Base-by-base conservation (phyloP, 2,329 filamentous ascomycete genomes). In the Pseudopithomyces chartarum region DNA sequence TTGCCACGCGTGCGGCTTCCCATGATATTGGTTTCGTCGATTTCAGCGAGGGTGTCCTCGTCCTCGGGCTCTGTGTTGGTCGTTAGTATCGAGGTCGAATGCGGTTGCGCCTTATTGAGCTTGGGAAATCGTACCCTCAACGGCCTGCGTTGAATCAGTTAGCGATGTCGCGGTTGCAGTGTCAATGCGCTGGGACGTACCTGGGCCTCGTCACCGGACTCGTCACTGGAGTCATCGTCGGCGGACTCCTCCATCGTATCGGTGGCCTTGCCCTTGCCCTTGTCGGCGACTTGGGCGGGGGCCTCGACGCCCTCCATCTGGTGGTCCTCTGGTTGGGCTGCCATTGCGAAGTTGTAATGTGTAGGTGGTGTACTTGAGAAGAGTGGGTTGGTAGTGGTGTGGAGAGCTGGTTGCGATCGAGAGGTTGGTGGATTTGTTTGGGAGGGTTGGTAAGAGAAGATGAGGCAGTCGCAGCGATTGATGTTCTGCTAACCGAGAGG, bases 21-120 rank as follows among this genome's bases (percentile, higher is more conserved):
- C 73, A 98, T 87, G 76, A 98, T 96, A 84, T 98, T 98, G 76
- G 86, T 85, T 55, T 86, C 82, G 74, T 96, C 91, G 76, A 99
- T 97, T 79, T 94, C 93, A 75, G 96, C 91, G 83, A 97, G 86
- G 77, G 90, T 90, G 71, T 91, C 81, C 57, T 90, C 89, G 54
- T 92, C 91, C 43, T 90, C 89, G 52, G 62, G 81, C 66, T 89
- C 88, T 51, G 38, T 17, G 17, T 42, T 23, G 22, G 15, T 55
- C 80, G 79, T 76, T 50, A 45, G 8, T 6, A 71, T 68, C 55
- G 45, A 54, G 51, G 23, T 33, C n/a, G 15, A 11, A 12, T 34
- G 36, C 49, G 43, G n/a, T 45, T 47, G 45, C 55, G 56, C 55
- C 57, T 54, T 60, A 58, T 43, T 44, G 45, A 22, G 36, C n/a